Percentiles rank a stretch among this genome's conserved stretches.
Conservation (phyloP, 164 flowering plant genomes). For the Amborella trichopoda region DNA sequence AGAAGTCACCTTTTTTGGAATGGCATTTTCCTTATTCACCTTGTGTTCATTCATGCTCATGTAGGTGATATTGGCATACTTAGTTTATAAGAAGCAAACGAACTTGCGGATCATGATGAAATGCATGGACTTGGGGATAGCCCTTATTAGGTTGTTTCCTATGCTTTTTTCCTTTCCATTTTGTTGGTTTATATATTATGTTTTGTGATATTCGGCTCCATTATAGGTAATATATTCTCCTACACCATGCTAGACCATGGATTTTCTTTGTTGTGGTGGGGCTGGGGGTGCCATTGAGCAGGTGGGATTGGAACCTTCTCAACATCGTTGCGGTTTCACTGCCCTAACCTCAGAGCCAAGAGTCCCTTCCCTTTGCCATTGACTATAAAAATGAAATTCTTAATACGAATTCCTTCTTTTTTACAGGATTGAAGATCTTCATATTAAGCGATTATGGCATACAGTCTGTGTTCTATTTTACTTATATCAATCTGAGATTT, state of each 20-base stretch:
- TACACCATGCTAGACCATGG: too few species aligned
- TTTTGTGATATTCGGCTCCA: conserved; percentile 19
- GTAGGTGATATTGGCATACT: conserved; percentile 19
- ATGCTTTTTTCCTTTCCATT: conserved; percentile 16
- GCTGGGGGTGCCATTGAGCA: too few species aligned
- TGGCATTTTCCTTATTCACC: neutral
- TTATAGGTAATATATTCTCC: conserved; percentile 24
- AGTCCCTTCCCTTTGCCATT: too few species aligned
- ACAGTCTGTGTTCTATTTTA: conserved; percentile 72
- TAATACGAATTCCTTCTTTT: too few species aligned
- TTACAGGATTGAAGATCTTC: conserved; percentile 82
- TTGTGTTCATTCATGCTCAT: conserved; percentile 1
- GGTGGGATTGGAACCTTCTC: too few species aligned
- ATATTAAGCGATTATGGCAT: conserved; percentile 61
- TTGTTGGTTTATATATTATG: conserved; percentile 17
- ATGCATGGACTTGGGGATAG: conserved; percentile 37
- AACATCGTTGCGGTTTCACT: too few species aligned
- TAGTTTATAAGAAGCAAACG: conserved; percentile 32
- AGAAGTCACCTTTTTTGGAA: too few species aligned
- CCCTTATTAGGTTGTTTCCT: conserved; percentile 26
- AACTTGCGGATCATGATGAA: conserved; percentile 30
- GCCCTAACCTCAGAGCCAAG: too few species aligned
- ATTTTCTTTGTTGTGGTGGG: too few species aligned
- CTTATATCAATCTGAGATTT: conserved; percentile 68
- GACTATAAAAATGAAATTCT: too few species aligned